Base-by-base conservation (phyloP, 1,139 yeast species). In the Yamadazyma mexicana region DNA sequence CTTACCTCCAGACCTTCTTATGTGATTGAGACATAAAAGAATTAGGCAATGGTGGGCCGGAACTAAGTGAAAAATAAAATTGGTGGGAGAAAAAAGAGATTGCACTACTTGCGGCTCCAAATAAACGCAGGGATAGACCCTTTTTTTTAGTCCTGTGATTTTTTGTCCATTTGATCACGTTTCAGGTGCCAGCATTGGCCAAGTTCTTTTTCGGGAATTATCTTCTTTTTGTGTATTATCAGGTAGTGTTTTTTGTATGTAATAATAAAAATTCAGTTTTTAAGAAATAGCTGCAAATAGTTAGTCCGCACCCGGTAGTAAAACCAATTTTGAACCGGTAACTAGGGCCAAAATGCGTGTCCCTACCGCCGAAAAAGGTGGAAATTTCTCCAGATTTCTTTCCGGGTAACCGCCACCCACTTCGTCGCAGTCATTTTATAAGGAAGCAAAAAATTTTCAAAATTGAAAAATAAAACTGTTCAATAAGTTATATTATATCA, bases 1-100 rank as follows among this genome's bases (percentile, higher is more conserved):
- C 45, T 56, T 71, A 16, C 77, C 77, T 3, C 55, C 55, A 3
- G 76, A 71, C 46, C 52, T 71, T 37, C 37, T 25, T 24, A 15
- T 26, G 28, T 31, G 24, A 29, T 11, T 11, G 26, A 11, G 26
- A n/a, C n/a, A n/a, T n/a, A n/a, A n/a, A n/a, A n/a, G n/a, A n/a
- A n/a, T n/a, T n/a, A n/a, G n/a, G n/a, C n/a, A n/a, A n/a, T n/a
- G n/a, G n/a, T n/a, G n/a, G n/a, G n/a, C n/a, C n/a, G n/a, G n/a
- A n/a, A n/a, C n/a, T 8, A 20, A 20, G 22, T 20, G 22, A 20
- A 20, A 20, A 20, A n/a, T n/a, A n/a, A n/a, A n/a, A n/a, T n/a
- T n/a, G n/a, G n/a, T n/a, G n/a, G n/a, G n/a, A n/a, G n/a, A n/a
- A n/a, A n/a, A n/a, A n/a, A n/a, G n/a, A n/a, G n/a, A n/a, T n/a